phyloP scores from a whole-genome alignment of 768 basidiomycete genomes.

The Strobilomyces confusus region DNA sequence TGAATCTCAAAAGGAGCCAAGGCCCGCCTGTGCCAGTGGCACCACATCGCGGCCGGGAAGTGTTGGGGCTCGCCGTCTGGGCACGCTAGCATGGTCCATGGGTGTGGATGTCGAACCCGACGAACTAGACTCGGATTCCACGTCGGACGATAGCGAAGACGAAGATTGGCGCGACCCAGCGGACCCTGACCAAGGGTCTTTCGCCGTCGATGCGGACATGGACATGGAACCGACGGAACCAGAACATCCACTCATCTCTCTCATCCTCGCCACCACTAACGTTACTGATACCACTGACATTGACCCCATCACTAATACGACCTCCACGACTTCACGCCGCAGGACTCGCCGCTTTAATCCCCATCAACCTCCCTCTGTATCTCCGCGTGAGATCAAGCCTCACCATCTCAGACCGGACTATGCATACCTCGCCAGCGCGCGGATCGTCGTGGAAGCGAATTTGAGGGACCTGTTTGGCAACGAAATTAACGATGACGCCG shows the following conservation, averaged over 20 bases:
- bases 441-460: constrained; percentile 50
- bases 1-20: not conserved
- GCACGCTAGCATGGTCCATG: constrained; percentile 18
- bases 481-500: not conserved
- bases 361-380: constrained; percentile 11
- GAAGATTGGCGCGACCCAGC: constrained; percentile 19
- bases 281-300: not conserved
- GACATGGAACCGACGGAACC: constrained; percentile 9
- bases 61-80: not conserved
- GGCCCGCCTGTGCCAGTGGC: not conserved
- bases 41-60: not conserved
- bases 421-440: constrained; percentile 46
- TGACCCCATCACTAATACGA: not conserved
- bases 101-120: constrained; percentile 14
- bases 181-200: not conserved
- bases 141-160: constrained; percentile 17
- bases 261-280: not conserved
- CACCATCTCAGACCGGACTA: constrained; percentile 45
- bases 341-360: constrained; percentile 18
- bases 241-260: constrained; percentile 12
- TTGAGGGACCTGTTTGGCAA: constrained; percentile 36
- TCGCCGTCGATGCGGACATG: not conserved
- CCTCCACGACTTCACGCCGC: constrained; percentile 7
- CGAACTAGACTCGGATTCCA: not conserved
- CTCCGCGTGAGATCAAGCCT: constrained; percentile 19